Base-by-base conservation (phyloP, 129 eudicot species). In the Arctium minus region DNA sequence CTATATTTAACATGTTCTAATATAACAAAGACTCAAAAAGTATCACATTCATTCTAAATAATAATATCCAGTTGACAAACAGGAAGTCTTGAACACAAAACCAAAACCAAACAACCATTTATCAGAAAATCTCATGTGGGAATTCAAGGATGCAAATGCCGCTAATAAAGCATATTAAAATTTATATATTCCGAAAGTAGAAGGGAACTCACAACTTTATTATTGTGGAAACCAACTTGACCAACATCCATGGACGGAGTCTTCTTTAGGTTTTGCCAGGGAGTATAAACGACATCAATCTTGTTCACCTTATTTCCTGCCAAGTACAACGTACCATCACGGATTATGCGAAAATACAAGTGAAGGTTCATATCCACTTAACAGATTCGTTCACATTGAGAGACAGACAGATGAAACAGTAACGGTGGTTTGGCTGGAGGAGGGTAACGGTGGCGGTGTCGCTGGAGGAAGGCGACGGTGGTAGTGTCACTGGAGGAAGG, bases 161-260 rank as follows among this genome's bases (percentile, higher is more conserved):
- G 70, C 17, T 65, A 5, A 48, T 67, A 18, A 17, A 74, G 13
- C 17, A 30, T 35, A 36, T 6, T 62, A 38, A 4, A 65, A 65
- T 37, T 27, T 38, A 0, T 39, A 0, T 2, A 46, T 30, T 36
- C 67, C 85, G 68, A 62, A 8, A 68, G 70, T 33, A 17, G 8
- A 77, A 72, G 3, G 27, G 15, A 78, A 77, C 90, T 88, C 85
- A 96, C 99, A 89, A 86, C 83, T 82, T 93, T 96, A 79, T 93
- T 72, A 83, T 89, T 96, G 88, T 96, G 92, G 82, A 96, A 96
- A 79, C 99, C 97, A 88, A 96, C 98, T 96, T 96, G 99, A 42
- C 99, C 99, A 87, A 96, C 99, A 91, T 96, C 99, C 99, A 96
- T 96, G 80, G 99, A 91, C 71, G 99, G 87, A 80, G 99, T 96